Evolutionary conservation across 148 eudicot species (phyloP), one percentile per base, ranked within the genome.

Genomic region (Oxyria digyna): DNA sequence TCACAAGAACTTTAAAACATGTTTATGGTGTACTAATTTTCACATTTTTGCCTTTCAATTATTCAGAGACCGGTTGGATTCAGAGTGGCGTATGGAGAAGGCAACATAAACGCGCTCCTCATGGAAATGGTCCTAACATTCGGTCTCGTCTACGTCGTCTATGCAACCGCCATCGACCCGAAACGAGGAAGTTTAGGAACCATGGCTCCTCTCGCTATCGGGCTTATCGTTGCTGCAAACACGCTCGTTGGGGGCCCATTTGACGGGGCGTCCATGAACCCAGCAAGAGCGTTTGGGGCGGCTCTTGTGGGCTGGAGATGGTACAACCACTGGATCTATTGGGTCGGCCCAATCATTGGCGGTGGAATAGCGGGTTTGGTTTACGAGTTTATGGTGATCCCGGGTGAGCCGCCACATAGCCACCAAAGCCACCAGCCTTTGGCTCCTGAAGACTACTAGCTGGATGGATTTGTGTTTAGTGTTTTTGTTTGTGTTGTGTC

Each of bases 221-320:
- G 52, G 35, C 48, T 62, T 17, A 62, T 71, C 23, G 54, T 71
- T 4, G 68, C 67, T 1, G 74, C 74, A 6, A 71, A 71, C 32
- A 62, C 20, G 9, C 32, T 71, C 1, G 74, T 71, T 0, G 74
- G 74, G 0, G 74, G 74, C 4, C 74, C 74, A 7, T 71, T 71
- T 31, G 74, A 71, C 43, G 74, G 74, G 38, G 74, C 68, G 14
- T 71, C 74, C 8, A 71, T 71, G 74, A 71, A 71, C 52, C 74
- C 74, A 9, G 74, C 74, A 12, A 71, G 74, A 14, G 74, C 74
- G 6, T 71, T 71, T 31, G 74, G 74, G 35, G 55, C 74, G 8
- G 67, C 74, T 27, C 68, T 71, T 26, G 68, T 71, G 6, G 74
- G 74, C 0, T 71, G 74, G 74, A 71, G 68, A 45, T 71, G 74